Conservation (phyloP, 2,329 filamentous ascomycete species). For the Lasiodiplodia citricola region DNA sequence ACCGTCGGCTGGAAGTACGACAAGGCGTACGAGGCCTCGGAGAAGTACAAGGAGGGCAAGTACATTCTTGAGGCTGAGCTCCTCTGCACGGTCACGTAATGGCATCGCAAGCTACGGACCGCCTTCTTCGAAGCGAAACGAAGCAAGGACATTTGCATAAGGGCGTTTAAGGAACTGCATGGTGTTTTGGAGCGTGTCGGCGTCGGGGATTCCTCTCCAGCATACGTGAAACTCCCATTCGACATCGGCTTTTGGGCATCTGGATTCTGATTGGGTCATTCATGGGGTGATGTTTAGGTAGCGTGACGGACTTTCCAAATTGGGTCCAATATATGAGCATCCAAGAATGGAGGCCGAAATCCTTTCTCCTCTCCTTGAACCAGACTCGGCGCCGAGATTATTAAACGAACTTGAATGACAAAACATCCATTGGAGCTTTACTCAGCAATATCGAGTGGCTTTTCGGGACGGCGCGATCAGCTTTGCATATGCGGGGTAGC, state of each 20-base stretch:
- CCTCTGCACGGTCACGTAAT: constrained; percentile 71
- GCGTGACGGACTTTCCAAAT: not conserved
- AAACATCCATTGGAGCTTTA: not conserved
- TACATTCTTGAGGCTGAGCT: constrained; percentile 94
- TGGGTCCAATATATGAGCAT: constrained; percentile 4
- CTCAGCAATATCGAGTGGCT: not conserved
- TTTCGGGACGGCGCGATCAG: constrained; percentile 4
- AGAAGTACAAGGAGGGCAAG: constrained; percentile 99
- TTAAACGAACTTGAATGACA: not conserved
- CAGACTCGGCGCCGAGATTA: not conserved
- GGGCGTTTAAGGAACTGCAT: constrained; percentile 14
- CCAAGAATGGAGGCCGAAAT: not conserved
- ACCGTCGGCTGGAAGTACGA: constrained; percentile 99
- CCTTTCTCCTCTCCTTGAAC: not conserved
- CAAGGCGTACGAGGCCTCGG: constrained; percentile 86
- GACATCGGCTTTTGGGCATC: not conserved
- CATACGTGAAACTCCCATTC: not conserved
- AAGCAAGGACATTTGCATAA: constrained; percentile 14
- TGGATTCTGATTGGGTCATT: constrained; percentile 8
- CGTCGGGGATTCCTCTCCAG: not conserved
- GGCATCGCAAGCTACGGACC: not conserved
- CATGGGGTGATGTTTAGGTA: not conserved
- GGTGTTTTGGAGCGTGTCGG: constrained; percentile 18
- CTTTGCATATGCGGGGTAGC: constrained; percentile 25
- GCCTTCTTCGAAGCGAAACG: not conserved